phyloP scores from a whole-genome alignment of 2,329 filamentous ascomycete species.

The Penicillium sp. region DNA sequence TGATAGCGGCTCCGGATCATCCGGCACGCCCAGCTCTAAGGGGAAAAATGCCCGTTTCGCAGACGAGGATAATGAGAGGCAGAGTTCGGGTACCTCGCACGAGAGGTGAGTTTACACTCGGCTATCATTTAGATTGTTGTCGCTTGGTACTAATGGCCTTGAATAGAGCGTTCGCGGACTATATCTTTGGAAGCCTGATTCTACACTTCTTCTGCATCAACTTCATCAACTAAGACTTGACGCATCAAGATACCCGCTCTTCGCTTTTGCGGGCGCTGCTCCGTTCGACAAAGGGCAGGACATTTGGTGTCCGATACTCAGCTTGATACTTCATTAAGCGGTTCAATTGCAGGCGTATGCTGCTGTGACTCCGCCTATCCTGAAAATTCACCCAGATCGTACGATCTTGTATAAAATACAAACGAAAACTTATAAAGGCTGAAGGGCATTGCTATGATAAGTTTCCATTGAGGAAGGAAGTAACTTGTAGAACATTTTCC shows the following conservation, averaged over 20 bases:
- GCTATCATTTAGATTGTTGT: neutral
- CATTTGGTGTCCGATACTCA: slow-evolving; percentile 1
- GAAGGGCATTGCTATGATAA: neutral
- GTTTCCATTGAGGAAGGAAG: neutral
- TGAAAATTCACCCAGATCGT: neutral
- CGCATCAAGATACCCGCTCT: neutral
- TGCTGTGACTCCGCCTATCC: neutral
- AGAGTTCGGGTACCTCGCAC: slow-evolving; percentile 36
- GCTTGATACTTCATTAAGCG: neutral
- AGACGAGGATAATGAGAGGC: slow-evolving; percentile 25
- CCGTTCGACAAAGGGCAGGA: slow-evolving; percentile 6
- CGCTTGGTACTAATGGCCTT: slow-evolving; percentile 2
- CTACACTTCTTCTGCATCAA: slow-evolving; percentile 99
- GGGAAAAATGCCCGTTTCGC: slow-evolving; percentile 30
- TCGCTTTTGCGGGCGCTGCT: slow-evolving; percentile 13
- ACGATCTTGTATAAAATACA: neutral
- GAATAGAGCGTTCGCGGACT: slow-evolving; percentile 89
- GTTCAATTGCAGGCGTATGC: neutral
- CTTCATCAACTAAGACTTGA: slow-evolving; percentile 82
- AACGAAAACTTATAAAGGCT: neutral
- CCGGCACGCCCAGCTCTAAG: slow-evolving; percentile 57
- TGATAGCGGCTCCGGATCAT: slow-evolving; percentile 35
- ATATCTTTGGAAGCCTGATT: slow-evolving; percentile 89
- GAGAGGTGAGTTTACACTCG: slow-evolving; percentile 39
- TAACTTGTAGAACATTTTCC: neutral